These are phyloP conservation scores for Phtheirospermum japonicum DNA, from an alignment of 257 asterid genomes.

Conservation along the genomic window DNA sequence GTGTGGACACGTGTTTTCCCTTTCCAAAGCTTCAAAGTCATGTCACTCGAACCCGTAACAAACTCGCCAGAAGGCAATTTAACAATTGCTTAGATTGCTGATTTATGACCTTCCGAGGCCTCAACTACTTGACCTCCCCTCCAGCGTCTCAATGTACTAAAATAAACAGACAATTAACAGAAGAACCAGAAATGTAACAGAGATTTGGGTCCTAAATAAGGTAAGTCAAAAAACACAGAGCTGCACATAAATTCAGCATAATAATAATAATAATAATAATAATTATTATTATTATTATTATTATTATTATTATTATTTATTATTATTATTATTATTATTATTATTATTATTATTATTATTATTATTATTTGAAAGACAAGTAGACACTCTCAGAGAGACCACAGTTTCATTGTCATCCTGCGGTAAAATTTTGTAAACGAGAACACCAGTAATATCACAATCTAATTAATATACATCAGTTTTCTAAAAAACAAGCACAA, in stretches of 20 bases:
- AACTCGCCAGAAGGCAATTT: constrained; percentile 90
- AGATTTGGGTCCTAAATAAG: constrained; percentile 5
- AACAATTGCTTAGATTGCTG: constrained; percentile 76
- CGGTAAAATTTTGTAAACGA: background rate
- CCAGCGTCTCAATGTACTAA: constrained; percentile 89
- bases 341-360: too few species aligned
- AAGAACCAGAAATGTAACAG: constrained; percentile 21
- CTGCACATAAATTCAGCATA: constrained; percentile 9
- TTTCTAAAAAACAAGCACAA: constrained; percentile 6
- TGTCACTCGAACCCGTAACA: constrained; percentile 95
- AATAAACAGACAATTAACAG: constrained; percentile 24
- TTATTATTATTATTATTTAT: too few species aligned
- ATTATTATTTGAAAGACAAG: too few species aligned
- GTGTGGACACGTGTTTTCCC: constrained; percentile 74
- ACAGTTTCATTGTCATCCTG: background rate
- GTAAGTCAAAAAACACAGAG: constrained; percentile 2
- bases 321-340: too few species aligned
- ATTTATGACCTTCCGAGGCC: constrained; percentile 81
- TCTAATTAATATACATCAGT: background rate
- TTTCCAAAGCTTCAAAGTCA: constrained; percentile 89
- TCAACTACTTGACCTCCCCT: constrained; percentile 76
- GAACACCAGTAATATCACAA: constrained; percentile 4
- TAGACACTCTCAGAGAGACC: constrained; percentile 10
- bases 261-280: background rate
- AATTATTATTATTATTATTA: too few species aligned